Evolutionary conservation across 352 stramenopile species (phyloP), one percentile per base, ranked within the genome.

Genomic region (Pythium chondricola): DNA sequence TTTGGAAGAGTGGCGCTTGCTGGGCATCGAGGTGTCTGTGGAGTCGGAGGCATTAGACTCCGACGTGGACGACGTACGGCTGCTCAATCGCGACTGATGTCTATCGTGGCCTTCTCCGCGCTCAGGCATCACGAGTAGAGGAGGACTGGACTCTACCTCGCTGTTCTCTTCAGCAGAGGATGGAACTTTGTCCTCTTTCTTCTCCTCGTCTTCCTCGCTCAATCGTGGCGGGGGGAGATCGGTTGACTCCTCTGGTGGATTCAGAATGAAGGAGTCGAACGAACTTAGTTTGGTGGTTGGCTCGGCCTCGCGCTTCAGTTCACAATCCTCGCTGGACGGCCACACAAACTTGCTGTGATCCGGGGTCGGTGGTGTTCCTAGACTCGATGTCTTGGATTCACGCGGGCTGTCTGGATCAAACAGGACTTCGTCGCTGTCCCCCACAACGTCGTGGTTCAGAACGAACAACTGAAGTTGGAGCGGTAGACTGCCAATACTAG

Each of bases 321-420:
- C 33, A 3, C 20, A 20, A 16, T 32, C 21, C 9, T 51, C 45
- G 14, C 29, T 49, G 6, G 43, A 40, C 14, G 54, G 20, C 52
- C 52, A 61, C 24, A 47, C 44, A 32, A 61, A 61, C 32, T 55
- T 55, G 14, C 26, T 32, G 17, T 46, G 31, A n/a, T 51, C 39
- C 10, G 52, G 52, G 9, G 45, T 55, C 8, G 52, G 52, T 22
- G 52, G 52, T 20, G 52, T 61, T 2, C 31, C 39, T 4, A 49
- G 25, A 7, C 45, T 53, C 24, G 51, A 55, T 8, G 38, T 18
- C 45, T 20, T 45, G 1, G 27, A 45, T n/a, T 29, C 50, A 13
- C 17, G 37, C 6, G 48, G 48, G 21, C 48, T 63, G 3, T 55
- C 40, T 6, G 56, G 36, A 16, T 58, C 41, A 20, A 63, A 63